Base-by-base conservation (phyloP, 106 monocot genomes). In the Triglochin maritima region DNA sequence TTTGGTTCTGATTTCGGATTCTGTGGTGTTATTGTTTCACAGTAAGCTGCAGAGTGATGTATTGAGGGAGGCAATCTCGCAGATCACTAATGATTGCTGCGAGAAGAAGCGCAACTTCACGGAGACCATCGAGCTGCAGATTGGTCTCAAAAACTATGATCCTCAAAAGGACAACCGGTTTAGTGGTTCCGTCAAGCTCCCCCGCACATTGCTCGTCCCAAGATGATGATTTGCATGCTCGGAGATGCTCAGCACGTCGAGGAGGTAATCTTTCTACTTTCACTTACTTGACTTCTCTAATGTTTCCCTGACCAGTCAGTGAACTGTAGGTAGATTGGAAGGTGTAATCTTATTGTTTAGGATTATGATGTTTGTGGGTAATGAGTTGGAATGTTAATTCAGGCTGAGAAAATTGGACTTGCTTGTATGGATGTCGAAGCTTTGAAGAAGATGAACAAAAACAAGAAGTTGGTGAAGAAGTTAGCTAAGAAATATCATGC, bases 151-250 rank as follows among this genome's bases (percentile, higher is more conserved):
- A 47, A 74, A 74, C 14, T 74, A 74, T 66, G 73, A 74, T n/a
- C 73, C 73, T 12, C 73, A 74, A 47, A 74, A 74, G 46, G 73
- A 74, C 56, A 74, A 74, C 43, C 73, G 73, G 46, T 74, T 74
- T 57, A 74, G 73, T 17, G 73, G 73, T 65, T 74, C 65, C 6
- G 65, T 74, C 42, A 74, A 74, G 17, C 66, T 74, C 17, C 73
- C 65, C 73, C 65, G 10, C 66, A 74, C 29, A 74, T 74, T 66
- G 63, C 72, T 60, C 62, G 72, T 12, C 79, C 79, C 6, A 74
- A 79, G 50, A 79, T 81, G 80, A 81, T 76, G 16, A 71, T 81
- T 57, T 81, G 80, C 80, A 81, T 81, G 80, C 76, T 81, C 57
- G 80, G 80, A 48, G 80, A 81, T 81, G 80, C 80, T 45, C 80